Conservation (phyloP, 139 green algal genomes). For the Axilococcus clingmanii region DNA sequence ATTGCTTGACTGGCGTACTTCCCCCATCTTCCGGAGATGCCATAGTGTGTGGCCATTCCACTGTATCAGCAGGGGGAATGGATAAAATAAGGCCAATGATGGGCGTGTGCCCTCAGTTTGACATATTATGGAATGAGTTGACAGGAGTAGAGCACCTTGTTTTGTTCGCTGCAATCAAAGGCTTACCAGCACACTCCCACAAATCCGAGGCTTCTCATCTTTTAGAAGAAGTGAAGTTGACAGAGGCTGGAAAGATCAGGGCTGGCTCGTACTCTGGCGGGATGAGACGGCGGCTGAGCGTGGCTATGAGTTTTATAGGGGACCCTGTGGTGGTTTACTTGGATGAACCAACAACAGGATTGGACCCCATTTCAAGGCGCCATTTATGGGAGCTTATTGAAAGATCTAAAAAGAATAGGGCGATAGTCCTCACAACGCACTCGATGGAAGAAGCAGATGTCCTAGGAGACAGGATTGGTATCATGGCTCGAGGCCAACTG, state of each 20-base stretch:
- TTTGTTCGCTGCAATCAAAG: conserved; percentile 83
- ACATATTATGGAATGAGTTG: conserved; percentile 84
- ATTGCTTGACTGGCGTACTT: conserved; percentile 43
- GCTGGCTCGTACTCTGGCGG: conserved; percentile 59
- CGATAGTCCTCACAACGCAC: conserved; percentile 87
- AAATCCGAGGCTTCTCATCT: conserved; percentile 8
- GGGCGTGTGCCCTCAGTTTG: conserved; percentile 91
- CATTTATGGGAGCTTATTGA: conserved; percentile 75
- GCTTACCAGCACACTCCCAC: conserved; percentile 1
- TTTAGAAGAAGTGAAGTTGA: conserved; percentile 24
- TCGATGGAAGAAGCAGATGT: conserved; percentile 85
- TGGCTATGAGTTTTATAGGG: conserved; percentile 71
- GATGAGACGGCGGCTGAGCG: conserved; percentile 74
- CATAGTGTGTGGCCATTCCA: conserved; percentile 59
- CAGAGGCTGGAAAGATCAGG: conserved; percentile 12
- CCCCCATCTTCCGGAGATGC: conserved; percentile 53
- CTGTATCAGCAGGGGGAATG: conserved; percentile 47
- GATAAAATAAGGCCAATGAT: conserved; percentile 59
- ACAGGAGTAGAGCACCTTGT: conserved; percentile 84
- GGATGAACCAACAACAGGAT: conserved; percentile 81
- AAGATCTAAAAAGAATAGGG: conserved; percentile 49
- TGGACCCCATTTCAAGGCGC: conserved; percentile 35
- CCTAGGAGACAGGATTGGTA: conserved; percentile 80
- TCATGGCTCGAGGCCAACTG: conserved; percentile 86
- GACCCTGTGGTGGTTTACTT: conserved; percentile 44